Evolutionary conservation across 2,329 filamentous ascomycete genomes (phyloP).

Genomic region (Pseudopithomyces chartarum): DNA sequence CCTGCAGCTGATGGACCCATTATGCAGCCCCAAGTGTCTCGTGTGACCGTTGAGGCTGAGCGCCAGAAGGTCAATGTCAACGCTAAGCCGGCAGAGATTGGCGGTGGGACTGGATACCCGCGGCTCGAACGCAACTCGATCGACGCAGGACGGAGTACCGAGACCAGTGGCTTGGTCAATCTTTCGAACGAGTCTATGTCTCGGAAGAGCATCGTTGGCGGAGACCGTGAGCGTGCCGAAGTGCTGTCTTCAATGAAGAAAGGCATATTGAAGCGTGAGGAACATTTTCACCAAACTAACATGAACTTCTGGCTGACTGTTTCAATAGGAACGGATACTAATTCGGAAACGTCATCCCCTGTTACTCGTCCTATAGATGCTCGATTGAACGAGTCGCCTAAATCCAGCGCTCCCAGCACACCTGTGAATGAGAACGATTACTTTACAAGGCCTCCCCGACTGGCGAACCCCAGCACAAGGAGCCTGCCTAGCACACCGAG

Average conservation of each 20-base stretch:
- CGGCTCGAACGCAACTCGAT: slow-evolving; percentile 82
- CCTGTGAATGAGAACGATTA: slow-evolving; percentile 85
- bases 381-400: slow-evolving; percentile 75
- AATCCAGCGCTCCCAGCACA: slow-evolving; percentile 85
- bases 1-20: slow-evolving; percentile 71
- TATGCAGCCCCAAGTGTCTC: slow-evolving; percentile 77
- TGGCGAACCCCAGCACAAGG: slow-evolving; percentile 72
- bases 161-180: slow-evolving; percentile 42
- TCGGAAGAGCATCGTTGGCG: slow-evolving; percentile 88
- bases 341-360: slow-evolving; percentile 71
- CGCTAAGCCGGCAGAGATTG: slow-evolving; percentile 67
- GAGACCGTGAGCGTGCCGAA: slow-evolving; percentile 88
- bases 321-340: slow-evolving; percentile 51
- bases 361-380: slow-evolving; percentile 67
- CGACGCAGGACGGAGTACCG: slow-evolving; percentile 63
- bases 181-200: slow-evolving; percentile 55
- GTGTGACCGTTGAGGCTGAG: slow-evolving; percentile 95
- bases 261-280: slow-evolving; percentile 89
- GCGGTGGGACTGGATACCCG: slow-evolving; percentile 80
- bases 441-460: slow-evolving; percentile 77
- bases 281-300: slow-evolving; percentile 7
- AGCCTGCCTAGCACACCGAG: slow-evolving; percentile 81
- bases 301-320: slow-evolving; percentile 23
- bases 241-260: slow-evolving; percentile 91
- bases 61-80: slow-evolving; percentile 82